Evolutionary conservation across 169 alveolate genomes (phyloP).

Genomic region (Cryptosporidium parvum): DNA sequence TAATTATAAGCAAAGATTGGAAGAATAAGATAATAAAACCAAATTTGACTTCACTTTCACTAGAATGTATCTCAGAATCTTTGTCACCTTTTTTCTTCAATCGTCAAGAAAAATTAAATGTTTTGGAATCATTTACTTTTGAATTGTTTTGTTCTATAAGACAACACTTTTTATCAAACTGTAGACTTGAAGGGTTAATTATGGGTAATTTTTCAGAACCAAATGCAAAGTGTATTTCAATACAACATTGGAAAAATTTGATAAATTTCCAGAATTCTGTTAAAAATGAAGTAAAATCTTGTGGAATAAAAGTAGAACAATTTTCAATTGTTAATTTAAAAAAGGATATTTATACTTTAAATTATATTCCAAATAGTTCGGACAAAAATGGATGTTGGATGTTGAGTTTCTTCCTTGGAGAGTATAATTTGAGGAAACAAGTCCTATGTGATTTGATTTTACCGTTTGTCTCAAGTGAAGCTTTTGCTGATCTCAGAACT

Average conservation of each 20-base stretch:
- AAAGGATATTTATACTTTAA: slow-evolving; percentile 13
- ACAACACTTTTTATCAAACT: slow-evolving; percentile 1
- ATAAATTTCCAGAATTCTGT: slow-evolving; percentile 4
- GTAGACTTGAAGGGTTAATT: slow-evolving; percentile 60
- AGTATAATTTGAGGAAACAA: slow-evolving; percentile 15
- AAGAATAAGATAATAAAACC: slow-evolving; percentile 43
- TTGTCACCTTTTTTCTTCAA: slow-evolving; percentile 20
- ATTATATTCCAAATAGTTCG: slow-evolving; percentile 14
- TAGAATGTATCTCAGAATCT: slow-evolving; percentile 56
- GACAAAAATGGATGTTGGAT: slow-evolving; percentile 70
- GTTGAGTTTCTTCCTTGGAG: slow-evolving; percentile 36
- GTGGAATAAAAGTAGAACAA: slow-evolving; percentile 22
- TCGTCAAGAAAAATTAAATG: slow-evolving; percentile 30
- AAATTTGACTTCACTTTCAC: slow-evolving; percentile 34
- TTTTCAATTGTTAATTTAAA: slow-evolving; percentile 22
- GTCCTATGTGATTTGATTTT: slow-evolving; percentile 22
- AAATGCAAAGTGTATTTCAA: slow-evolving; percentile 22
- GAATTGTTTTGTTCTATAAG: slow-evolving; percentile 8
- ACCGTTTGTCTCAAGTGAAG: slow-evolving; percentile 49
- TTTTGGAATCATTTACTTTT: slow-evolving; percentile 23
- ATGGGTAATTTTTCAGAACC: slow-evolving; percentile 47
- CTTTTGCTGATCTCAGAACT: slow-evolving; percentile 60
- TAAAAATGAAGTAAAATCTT: not conserved
- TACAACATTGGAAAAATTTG: slow-evolving; percentile 27
- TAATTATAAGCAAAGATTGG: slow-evolving; percentile 43